Evolutionary conservation across 805 yeast genomes (phyloP), one percentile per base, ranked within the genome.

Genomic region (Alloascoidea africana): DNA sequence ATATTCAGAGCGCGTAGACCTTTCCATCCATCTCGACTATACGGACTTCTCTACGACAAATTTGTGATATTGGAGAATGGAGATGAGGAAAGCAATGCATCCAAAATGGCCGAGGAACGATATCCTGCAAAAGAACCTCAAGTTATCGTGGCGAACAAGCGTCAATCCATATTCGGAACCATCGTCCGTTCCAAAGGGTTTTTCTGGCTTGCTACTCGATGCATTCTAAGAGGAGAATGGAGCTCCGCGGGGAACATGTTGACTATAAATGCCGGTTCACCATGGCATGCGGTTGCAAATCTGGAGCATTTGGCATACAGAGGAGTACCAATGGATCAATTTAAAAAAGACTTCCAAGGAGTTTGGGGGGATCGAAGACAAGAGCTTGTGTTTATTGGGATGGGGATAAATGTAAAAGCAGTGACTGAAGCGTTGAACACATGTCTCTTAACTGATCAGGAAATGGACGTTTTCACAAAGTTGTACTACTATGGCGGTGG

Each of bases 361-460:
- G 50, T 52, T 17, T 54, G 50, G 42, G 69, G 68, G 2, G 70
- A 66, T 39, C 53, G 69, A 35, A 48, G 66, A 34, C 63, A 66
- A 41, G 70, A 66, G 43, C 41, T 66, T 16, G 70, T 66, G 1
- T 60, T 65, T 39, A 65, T 66, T 41, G n/a, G n/a, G n/a, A n/a
- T n/a, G n/a, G n/a, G n/a, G n/a, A n/a, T n/a, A n/a, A n/a, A n/a
- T n/a, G n/a, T n/a, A 34, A 40, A 37, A 3, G 47, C 44, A 11
- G 42, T 65, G 5, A 45, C 54, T 5, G 42, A 51, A 27, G 56
- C 42, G 1, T 43, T 66, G 34, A 63, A 66, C 39, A 37, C 45
- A 4, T 65, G 70, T 43, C 50, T 66, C 37, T 42, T 66, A 27
- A 59, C 51, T 4, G 66, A 65, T 38, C 51, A 53, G 14, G 70